phyloP scores from a whole-genome alignment of 768 basidiomycete species.

The Trametopsis cervina region DNA sequence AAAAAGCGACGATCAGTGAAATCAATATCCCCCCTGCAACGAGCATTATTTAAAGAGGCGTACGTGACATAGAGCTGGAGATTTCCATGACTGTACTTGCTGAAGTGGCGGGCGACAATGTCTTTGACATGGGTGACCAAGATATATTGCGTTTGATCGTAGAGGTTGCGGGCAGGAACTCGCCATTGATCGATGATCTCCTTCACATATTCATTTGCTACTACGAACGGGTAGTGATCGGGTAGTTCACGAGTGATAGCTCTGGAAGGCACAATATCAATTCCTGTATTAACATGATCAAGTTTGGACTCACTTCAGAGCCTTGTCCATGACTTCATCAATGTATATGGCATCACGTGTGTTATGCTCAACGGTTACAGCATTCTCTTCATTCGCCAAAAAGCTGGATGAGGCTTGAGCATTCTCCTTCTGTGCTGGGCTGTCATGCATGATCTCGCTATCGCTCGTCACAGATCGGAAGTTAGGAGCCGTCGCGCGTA shows the following conservation, averaged over 20 bases:
- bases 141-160: slow-evolving; percentile 30
- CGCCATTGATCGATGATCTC: slow-evolving; percentile 41
- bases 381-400: slow-evolving; percentile 18
- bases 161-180: slow-evolving; percentile 38
- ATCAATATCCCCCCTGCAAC: too few relatives aligned
- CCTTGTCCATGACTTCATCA: slow-evolving; percentile 43
- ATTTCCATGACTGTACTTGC: slow-evolving; percentile 42
- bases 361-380: not conserved
- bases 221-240: slow-evolving; percentile 56
- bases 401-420: slow-evolving; percentile 8
- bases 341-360: slow-evolving; percentile 33
- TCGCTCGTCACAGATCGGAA: slow-evolving; percentile 43
- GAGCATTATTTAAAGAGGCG: too few relatives aligned
- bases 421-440: not conserved
- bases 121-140: slow-evolving; percentile 33
- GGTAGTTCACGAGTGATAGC: slow-evolving; percentile 68
- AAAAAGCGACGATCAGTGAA: slow-evolving; percentile 2
- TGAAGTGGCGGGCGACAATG: slow-evolving; percentile 45
- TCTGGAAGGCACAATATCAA: slow-evolving; percentile 29
- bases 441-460: not conserved
- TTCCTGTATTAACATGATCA: not conserved
- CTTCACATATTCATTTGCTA: slow-evolving; percentile 44
- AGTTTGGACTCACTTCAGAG: slow-evolving; percentile 34
- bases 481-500: slow-evolving; percentile 47
- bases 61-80: slow-evolving; percentile 44